Base-by-base conservation (phyloP, 2,329 filamentous ascomycete genomes). In the Plenodomus lindquistii region DNA sequence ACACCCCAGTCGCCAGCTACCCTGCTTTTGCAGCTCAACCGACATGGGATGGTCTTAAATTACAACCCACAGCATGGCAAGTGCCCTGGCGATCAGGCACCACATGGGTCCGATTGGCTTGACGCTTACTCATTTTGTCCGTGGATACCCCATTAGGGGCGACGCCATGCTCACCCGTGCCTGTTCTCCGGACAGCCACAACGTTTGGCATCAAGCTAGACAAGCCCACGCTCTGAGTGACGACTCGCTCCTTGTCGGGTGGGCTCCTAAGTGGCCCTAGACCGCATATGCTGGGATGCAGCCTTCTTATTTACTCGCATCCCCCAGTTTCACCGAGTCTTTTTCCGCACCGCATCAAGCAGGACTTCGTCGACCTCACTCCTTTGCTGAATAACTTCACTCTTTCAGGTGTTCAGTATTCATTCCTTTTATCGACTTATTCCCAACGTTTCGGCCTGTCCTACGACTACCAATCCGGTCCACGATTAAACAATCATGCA, bases 341-440 rank as follows among this genome's bases (percentile, higher is more conserved):
- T 51, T 52, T 49, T 50, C 48, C 50, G 27, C 51, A 65, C 62
- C 64, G 60, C 64, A 65, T 60, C 65, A 67, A 70, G 65, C 67
- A 69, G 67, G 70, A 69, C 62, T 65, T 69, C 53, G 63, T 65
- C 58, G 61, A 63, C 59, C 55, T 63, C 54, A 62, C 69, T 69
- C 47, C 65, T 70, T 69, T 59, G 69, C 67, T 70, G 68, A 65
- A 67, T 63, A 70, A 60, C 70, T 73, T 70, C 70, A 72, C 69
- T 72, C 70, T 39, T 70, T 71, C 53, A 72, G 68, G 65, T 69
- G 54, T 63, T 69, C 67, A 59, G 67, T 67, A 64, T 51, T 65
- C 71, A 59, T 52, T 72, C 71, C 22, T 69, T 73, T 51, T 31
- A 47, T 46, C 59, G 46, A 43, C 49, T 47, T 54, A 42, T 46